Percentiles rank a stretch among this genome's conserved stretches.
Evolutionary conservation across 148 eudicot species (phyloP).

Genomic region (Arbutus unedo): DNA sequence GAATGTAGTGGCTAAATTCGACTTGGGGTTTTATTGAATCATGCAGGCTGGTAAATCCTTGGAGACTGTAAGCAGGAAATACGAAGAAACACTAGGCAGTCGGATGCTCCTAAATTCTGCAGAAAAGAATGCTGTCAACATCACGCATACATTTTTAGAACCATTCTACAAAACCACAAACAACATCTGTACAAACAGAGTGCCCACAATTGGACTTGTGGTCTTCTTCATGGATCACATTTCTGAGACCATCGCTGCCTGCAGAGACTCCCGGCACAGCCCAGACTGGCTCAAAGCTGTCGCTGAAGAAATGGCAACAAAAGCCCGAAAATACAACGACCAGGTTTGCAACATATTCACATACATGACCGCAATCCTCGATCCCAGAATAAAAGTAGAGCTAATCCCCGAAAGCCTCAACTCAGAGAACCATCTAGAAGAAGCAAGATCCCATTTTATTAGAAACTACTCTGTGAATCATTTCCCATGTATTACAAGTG

Average conservation of each 20-base stretch:
- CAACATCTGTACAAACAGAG: constrained; percentile 59
- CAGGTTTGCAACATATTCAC: constrained; percentile 65
- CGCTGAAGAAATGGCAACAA: constrained; percentile 60
- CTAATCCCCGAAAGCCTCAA: constrained; percentile 73
- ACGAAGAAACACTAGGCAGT: constrained; percentile 55
- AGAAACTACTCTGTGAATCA: constrained; percentile 56
- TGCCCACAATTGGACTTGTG: constrained; percentile 64
- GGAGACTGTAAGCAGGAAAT: constrained; percentile 58
- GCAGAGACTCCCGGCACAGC: constrained; percentile 62
- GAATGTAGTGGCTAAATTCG: not conserved
- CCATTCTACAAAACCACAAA: constrained; percentile 80
- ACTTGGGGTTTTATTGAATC: constrained; percentile 3
- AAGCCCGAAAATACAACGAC: constrained; percentile 46
- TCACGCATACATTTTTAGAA: constrained; percentile 59
- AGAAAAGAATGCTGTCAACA: constrained; percentile 59
- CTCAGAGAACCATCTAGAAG: constrained; percentile 53
- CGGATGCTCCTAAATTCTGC: constrained; percentile 52
- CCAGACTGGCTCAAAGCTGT: constrained; percentile 78
- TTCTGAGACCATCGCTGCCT: constrained; percentile 56
- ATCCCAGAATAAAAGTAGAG: constrained; percentile 79
- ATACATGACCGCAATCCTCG: constrained; percentile 82
- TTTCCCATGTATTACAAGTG: constrained; percentile 40
- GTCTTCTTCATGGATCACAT: constrained; percentile 94
- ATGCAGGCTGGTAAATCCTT: constrained; percentile 77
- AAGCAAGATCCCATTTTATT: constrained; percentile 60